Conservation (phyloP, 2,329 filamentous ascomycete species). For the Xylaria arbuscula region DNA sequence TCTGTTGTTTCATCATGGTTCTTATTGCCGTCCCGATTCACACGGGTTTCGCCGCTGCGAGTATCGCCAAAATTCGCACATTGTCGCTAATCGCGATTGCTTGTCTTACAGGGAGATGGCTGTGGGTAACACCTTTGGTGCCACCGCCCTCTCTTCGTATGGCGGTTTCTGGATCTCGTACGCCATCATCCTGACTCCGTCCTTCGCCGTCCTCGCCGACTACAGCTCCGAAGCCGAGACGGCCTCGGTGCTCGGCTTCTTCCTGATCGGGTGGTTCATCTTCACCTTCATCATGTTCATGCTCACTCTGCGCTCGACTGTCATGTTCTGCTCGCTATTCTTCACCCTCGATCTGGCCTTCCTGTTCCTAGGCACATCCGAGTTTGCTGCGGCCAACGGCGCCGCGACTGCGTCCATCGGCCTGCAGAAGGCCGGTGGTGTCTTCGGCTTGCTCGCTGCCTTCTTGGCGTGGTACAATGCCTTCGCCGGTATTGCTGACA, state of each 20-base stretch:
- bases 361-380: slow-evolving; percentile 74
- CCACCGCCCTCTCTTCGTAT: slow-evolving; percentile 82
- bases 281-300: slow-evolving; percentile 81
- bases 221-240: slow-evolving; percentile 61
- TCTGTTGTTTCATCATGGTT: not conserved
- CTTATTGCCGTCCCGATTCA: not conserved
- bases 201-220: slow-evolving; percentile 67
- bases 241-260: slow-evolving; percentile 76
- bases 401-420: slow-evolving; percentile 54
- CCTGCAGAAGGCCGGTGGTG: slow-evolving; percentile 77
- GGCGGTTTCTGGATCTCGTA: slow-evolving; percentile 87
- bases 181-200: slow-evolving; percentile 75
- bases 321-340: slow-evolving; percentile 83
- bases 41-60: not conserved
- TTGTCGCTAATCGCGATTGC: slow-evolving; percentile 11
- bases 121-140: slow-evolving; percentile 87
- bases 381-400: slow-evolving; percentile 66
- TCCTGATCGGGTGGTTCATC: slow-evolving; percentile 84
- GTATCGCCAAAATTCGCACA: not conserved
- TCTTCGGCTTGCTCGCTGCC: slow-evolving; percentile 82
- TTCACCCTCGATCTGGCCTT: slow-evolving; percentile 81
- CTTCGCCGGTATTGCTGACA: slow-evolving; percentile 82
- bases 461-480: slow-evolving; percentile 92
- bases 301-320: slow-evolving; percentile 79
- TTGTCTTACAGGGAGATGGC: slow-evolving; percentile 76